These are phyloP conservation scores for Eleusine indica DNA, from an alignment of 176 grass and related monocot genomes.

Conservation along the genomic window DNA sequence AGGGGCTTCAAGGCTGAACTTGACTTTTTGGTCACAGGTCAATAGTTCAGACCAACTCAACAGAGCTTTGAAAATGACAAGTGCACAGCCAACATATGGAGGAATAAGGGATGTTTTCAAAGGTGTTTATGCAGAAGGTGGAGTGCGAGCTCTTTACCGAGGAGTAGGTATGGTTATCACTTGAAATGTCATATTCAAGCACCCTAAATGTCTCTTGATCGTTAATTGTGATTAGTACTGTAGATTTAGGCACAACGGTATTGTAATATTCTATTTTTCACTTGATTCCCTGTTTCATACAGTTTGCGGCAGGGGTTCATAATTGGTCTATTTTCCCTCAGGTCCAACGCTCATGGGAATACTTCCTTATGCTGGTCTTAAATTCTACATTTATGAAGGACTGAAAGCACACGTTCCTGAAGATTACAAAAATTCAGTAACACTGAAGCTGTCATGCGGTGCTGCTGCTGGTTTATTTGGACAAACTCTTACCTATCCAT, in stretches of 20 bases:
- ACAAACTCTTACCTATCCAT: slow-evolving; percentile 92
- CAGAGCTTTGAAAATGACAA: slow-evolving; percentile 59
- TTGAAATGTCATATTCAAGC: not conserved
- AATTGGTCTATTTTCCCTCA: slow-evolving; percentile 45
- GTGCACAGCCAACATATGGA: slow-evolving; percentile 57
- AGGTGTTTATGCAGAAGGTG: slow-evolving; percentile 84
- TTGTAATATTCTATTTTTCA: slow-evolving; percentile 18
- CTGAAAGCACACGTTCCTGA: slow-evolving; percentile 82
- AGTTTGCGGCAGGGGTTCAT: slow-evolving; percentile 6
- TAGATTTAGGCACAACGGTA: not conserved
- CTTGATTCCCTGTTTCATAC: not conserved
- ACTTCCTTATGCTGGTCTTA: slow-evolving; percentile 98
- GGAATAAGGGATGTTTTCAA: slow-evolving; percentile 89
- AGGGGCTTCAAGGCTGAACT: not conserved
- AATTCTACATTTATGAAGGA: slow-evolving; percentile 99
- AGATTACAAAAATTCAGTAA: slow-evolving; percentile 84
- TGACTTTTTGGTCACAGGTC: slow-evolving; percentile 49
- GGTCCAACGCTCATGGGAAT: slow-evolving; percentile 88
- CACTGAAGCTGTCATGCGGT: slow-evolving; percentile 77
- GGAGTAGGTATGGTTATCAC: slow-evolving; percentile 69
- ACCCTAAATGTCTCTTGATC: not conserved
- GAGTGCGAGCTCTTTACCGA: slow-evolving; percentile 77
- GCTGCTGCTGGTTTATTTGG: slow-evolving; percentile 98
- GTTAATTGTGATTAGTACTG: not conserved
- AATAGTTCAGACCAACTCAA: slow-evolving; percentile 48